Base-by-base conservation (phyloP, 176 grass and related monocot genomes). In the Zoysia japonica region DNA sequence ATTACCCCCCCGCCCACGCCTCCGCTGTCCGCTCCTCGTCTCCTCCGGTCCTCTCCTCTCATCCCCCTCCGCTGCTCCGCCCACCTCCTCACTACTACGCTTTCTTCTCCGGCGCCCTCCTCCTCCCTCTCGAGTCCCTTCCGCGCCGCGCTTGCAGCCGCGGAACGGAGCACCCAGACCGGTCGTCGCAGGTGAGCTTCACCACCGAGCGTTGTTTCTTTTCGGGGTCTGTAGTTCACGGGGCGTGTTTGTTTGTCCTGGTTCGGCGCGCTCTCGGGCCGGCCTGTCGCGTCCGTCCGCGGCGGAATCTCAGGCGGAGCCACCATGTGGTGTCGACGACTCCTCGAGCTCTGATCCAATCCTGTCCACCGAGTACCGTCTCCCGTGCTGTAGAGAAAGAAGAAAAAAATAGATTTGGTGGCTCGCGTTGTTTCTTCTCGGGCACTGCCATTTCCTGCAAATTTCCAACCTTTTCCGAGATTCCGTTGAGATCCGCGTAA, bases 401-500 rank as follows among this genome's bases (percentile, higher is more conserved):
- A 3, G 19, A 20, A 57, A 19, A 56, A n/a, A 19, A 13, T 2
- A 12, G 14, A 37, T 11, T 42, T 42, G 46, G 9, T 53, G 61
- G 19, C 11, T 38, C 0, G 44, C 8, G 46, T 35, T 17, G 17
- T 11, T 39, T 7, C 19, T 38, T 70, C 39, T 9, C 54, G 48
- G 20, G 36, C 50, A 2, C 72, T 5, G 73, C 46, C 37, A 61
- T 70, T 60, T 68, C 8, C 60, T 11, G 20, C 12, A 37, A 60
- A 14, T 72, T 14, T 85, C 6, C 36, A 3, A 8, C 3, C 13
- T 19, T 14, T 28, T 11, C 3, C 6, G 50, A 71, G 46, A 39
- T 85, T 67, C 39, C 72, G 3, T 72, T 41, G 64, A 82, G 54
- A 78, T 83, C 59, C 63, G 59, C 67, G 17, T 85, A 42, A 77